phyloP scores from a whole-genome alignment of 768 basidiomycete genomes.

The Trametes cinnabarina region DNA sequence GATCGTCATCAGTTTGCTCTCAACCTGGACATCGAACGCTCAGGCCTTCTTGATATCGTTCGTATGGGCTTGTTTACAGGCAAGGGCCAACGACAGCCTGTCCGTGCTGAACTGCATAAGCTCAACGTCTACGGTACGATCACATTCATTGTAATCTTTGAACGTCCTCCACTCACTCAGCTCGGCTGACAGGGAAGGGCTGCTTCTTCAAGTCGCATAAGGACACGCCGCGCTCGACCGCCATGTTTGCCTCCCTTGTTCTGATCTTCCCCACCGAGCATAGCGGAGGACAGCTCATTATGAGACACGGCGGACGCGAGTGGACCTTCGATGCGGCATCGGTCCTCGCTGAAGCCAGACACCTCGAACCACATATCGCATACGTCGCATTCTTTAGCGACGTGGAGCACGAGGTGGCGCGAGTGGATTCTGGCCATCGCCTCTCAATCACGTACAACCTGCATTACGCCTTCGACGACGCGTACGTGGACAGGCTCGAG shows the following conservation, averaged over 20 bases:
- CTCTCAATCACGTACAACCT: conserved; percentile 47
- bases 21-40: conserved; percentile 30
- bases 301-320: conserved; percentile 24
- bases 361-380: conserved; percentile 23
- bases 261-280: conserved; percentile 45
- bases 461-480: conserved; percentile 18
- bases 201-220: conserved; percentile 18
- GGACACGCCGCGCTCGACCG: conserved; percentile 9
- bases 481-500: background rate
- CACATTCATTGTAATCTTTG: background rate
- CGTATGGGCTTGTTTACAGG: conserved; percentile 31
- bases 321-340: conserved; percentile 34
- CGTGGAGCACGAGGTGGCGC: conserved; percentile 44
- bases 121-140: conserved; percentile 43
- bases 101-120: conserved; percentile 41
- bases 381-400: conserved; percentile 46
- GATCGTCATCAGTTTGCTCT: conserved; percentile 36
- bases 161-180: background rate
- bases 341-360: conserved; percentile 9
- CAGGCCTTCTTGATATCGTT: conserved; percentile 30
- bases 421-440: conserved; percentile 40
- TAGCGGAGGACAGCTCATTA: conserved; percentile 42
- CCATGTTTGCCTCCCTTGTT: conserved; percentile 46
- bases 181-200: conserved; percentile 1
- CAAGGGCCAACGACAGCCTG: conserved; percentile 13